Evolutionary conservation across 768 basidiomycete species (phyloP), one percentile per base, ranked within the genome.

Genomic region (Lentinula sp.): DNA sequence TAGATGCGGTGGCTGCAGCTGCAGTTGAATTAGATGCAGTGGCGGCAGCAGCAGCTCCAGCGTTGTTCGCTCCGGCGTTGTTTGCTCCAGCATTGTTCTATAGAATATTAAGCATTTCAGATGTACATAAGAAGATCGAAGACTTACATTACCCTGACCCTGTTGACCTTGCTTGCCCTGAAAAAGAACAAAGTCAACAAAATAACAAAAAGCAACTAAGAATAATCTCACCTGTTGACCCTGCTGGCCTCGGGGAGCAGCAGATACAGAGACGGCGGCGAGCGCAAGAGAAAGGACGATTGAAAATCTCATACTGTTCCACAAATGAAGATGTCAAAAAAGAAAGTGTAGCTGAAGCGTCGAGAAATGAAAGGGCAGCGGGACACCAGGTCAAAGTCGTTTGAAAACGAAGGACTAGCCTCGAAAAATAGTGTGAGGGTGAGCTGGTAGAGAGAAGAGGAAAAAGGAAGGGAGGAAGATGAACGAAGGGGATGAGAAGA

Each of bases 281-380:
- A 74, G 61, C n/a, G 67, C 64, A 54, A 72, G 61, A 13, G 67
- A 54, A 50, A 72, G 64, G 52, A 77, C 61, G 16, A 61, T 54
- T 40, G 67, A 49, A 51, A 67, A 69, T 67, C 67, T 67, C 78
- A 79, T 80, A 23, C 31, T 56, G 55, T 21, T 40, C 62, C 54
- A 56, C 62, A 58, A 63, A 56, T 45, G 42, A n/a, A 48, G 18
- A 66, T 16, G 50, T 67, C 51, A 51, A 61, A 46, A 54, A 56
- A 23, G 13, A 31, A 57, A 68, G 60, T 60, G 64, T 48, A 59
- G 31, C 31, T 50, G 46, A 53, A 52, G 63, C 40, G 52, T 62
- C 43, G 63, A 57, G 63, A 42, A 57, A 57, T 32, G 50, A 51
- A 51, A 51, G 50, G 16, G 28, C 31, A 32, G 50, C 50, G 21